phyloP scores from a whole-genome alignment of 2,329 filamentous ascomycete genomes.

The Magnaporthiopsis rhizophila region DNA sequence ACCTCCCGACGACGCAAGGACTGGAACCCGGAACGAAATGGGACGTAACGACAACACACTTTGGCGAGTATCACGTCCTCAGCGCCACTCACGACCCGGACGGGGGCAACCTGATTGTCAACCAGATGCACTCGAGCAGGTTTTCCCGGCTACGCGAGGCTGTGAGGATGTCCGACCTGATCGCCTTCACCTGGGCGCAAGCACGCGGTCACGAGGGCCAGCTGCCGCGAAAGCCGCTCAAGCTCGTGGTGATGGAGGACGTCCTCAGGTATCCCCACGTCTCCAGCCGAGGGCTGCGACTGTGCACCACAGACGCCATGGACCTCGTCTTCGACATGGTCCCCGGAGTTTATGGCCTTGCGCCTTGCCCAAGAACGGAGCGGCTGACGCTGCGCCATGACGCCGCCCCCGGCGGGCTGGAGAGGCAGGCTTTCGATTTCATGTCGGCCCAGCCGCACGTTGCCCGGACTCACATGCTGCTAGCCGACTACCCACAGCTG shows the following conservation, averaged over 20 bases:
- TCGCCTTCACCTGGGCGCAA: not conserved
- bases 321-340: not conserved
- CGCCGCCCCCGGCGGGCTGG: too few species aligned
- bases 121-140: not conserved
- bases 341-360: not conserved
- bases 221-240: not conserved
- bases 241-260: not conserved
- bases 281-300: not conserved
- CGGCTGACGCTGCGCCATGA: not conserved
- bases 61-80: not conserved
- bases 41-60: too few species aligned
- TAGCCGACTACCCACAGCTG: not conserved
- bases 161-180: not conserved
- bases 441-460: not conserved
- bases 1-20: too few species aligned
- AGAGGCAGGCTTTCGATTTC: not conserved
- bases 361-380: not conserved
- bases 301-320: not conserved
- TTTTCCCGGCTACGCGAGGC: not conserved
- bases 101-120: not conserved
- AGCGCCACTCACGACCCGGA: not conserved
- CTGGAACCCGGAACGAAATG: too few species aligned
- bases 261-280: not conserved
- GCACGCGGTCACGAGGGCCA: not conserved
- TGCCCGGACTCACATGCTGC: not conserved